Conservation (phyloP, 257 asterid species). For the Henckelia pumila region DNA sequence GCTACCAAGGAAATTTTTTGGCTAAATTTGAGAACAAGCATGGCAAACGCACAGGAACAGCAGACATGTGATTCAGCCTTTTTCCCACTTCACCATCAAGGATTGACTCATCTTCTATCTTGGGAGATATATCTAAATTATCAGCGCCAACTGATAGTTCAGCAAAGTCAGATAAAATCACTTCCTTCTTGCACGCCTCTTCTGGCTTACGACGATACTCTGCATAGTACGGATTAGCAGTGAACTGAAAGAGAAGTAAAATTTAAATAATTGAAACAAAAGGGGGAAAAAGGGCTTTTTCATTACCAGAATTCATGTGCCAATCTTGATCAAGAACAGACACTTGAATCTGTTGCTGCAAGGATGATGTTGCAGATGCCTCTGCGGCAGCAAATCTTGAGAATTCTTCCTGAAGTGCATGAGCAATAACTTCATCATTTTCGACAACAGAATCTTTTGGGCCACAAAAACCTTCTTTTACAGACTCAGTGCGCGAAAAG, state of each 20-base stretch:
- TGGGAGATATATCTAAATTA: slow-evolving; percentile 39
- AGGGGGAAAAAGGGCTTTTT: background rate
- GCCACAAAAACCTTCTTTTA: slow-evolving; percentile 50
- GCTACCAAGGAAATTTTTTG: background rate
- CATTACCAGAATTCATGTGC: slow-evolving; percentile 45
- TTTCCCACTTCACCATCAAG: slow-evolving; percentile 86
- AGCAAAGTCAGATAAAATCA: slow-evolving; percentile 25
- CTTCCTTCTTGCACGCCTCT: background rate
- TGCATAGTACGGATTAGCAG: background rate
- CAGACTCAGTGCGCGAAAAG: slow-evolving; percentile 41
- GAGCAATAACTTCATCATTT: slow-evolving; percentile 73
- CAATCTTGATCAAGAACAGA: slow-evolving; percentile 76
- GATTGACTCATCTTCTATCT: slow-evolving; percentile 67
- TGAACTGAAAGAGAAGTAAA: background rate
- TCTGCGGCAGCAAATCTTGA: slow-evolving; percentile 47
- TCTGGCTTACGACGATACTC: background rate
- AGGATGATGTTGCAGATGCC: slow-evolving; percentile 37
- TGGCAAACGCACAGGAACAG: slow-evolving; percentile 65
- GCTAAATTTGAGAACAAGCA: background rate
- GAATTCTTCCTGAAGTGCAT: slow-evolving; percentile 82
- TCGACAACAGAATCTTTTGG: slow-evolving; percentile 41
- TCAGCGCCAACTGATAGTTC: slow-evolving; percentile 26
- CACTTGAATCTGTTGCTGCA: slow-evolving; percentile 40
- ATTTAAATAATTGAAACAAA: slow-evolving; percentile 3
- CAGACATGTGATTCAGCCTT: slow-evolving; percentile 71